Evolutionary conservation across 495 filamentous ascomycete species (phyloP), one percentile per base, ranked within the genome.

Genomic region (Talaromyces wortmannii): DNA sequence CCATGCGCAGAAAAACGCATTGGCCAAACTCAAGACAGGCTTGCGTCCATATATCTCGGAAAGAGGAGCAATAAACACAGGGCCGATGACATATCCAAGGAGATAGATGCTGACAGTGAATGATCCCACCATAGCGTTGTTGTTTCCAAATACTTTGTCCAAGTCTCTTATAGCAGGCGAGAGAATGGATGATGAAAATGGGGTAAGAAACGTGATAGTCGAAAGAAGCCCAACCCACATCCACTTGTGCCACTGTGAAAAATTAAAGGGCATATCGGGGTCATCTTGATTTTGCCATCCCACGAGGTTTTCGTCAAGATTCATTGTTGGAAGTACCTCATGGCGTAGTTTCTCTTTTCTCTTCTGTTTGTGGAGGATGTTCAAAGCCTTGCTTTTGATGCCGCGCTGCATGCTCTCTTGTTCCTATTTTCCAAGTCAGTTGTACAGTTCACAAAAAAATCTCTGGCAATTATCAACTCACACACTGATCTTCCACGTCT

Each of bases 1-100:
- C 68, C 84, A 89, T 33, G 81, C 63, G 10, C 84, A 65, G 59
- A 84, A 80, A 32, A 76, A 57, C 8, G 78, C 60, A 55, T 80
- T 81, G 59, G 68, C 70, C n/a, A 63, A 60, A 49, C 74, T 58
- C 56, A 81, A 81, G 47, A 82, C 67, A 0, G 63, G 49, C 42
- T 68, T 73, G 7, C 77, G 68, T 0, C 78, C 78, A 51, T 73
- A 74, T 10, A 79, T 67, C 60, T 86, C 83, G 12, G 72, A 78
- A 43, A 86, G 60, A 4, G 83, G 82, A 29, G 78, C 79, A 76
- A 78, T 78, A 31, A 82, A 62, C 40, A 81, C 50, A 2, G 78
- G 78, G 2, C 78, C 78, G 15, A 78, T 67, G 29, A 71, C 77
- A 52, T 76, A 79, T 13, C 76, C 59, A 32, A 56, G 16, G 5